Evolutionary conservation across 1,284 basidiomycete genomes (phyloP), one percentile per base, ranked within the genome.

Genomic region (Fomitopsis palustris): DNA sequence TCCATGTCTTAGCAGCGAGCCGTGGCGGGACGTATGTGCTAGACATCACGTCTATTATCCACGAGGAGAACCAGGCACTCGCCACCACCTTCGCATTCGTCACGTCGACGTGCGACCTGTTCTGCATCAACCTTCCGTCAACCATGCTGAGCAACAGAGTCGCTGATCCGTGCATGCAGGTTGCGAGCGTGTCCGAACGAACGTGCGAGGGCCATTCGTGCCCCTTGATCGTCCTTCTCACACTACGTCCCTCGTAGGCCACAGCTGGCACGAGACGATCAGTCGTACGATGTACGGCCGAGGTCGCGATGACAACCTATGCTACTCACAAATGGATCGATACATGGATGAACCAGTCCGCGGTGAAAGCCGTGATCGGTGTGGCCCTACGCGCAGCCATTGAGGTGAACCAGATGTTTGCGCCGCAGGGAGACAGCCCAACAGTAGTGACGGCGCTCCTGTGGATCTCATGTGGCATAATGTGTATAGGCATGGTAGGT

Each of bases 271-370:
- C 19, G 16, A 14, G 12, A 0, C 4, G 14, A 39, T 21, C 62
- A 88, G 86, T 12, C 87, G 95, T 60, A 80, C 75, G 62, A 79
- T 78, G 63, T 98, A 96, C 57, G 81, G 89, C 70, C 81, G 84
- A 53, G 73, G 81, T 58, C 81, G 82, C 72, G 88, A 93, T 66
- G 88, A 87, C 29, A 77, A 81, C 29, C 77, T 92, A 2, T 93
- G 90, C 77, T 93, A 92, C 76, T 77, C 76, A 62, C 81, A 95
- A 75, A 88, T 95, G 88, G 88, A 87, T 93, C 68, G 90, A 93
- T 65, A 83, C 77, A 1, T 95, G 86, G 83, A 81, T 94, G 79
- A 93, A 93, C 70, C 74, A 82, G 56, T 79, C 85, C 5, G 80
- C 81, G 61, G 80, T 87, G 73, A 95, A n/a, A n/a, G n/a, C n/a